Percentiles rank a stretch among this genome's conserved stretches.
phyloP scores from a whole-genome alignment of 176 grass and related monocot genomes.

The Saccharum spontaneum region DNA sequence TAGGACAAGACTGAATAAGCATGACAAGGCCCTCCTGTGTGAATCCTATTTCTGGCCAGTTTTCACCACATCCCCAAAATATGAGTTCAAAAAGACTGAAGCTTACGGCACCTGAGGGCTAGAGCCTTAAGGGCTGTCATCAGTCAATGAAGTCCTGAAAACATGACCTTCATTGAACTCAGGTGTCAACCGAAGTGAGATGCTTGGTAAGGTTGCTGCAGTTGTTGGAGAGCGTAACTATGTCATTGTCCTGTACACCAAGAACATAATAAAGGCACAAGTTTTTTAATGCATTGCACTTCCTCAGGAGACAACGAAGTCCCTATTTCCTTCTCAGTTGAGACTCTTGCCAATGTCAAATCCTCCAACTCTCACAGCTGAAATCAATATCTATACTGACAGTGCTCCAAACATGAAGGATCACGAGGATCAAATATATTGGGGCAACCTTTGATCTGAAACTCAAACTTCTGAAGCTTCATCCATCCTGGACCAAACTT shows the following conservation, averaged over 20 bases:
- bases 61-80: not conserved
- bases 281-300: slow-evolving; percentile 42
- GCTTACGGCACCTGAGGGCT: slow-evolving; percentile 23
- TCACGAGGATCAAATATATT: not conserved
- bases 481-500: slow-evolving; percentile 24
- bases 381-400: slow-evolving; percentile 13
- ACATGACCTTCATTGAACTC: not conserved
- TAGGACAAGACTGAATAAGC: slow-evolving; percentile 44
- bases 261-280: slow-evolving; percentile 33
- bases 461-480: slow-evolving; percentile 49
- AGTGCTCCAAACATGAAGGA: not conserved
- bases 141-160: slow-evolving; percentile 33
- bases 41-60: not conserved
- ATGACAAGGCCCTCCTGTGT: slow-evolving; percentile 33
- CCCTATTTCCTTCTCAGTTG: slow-evolving; percentile 1
- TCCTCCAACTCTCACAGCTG: slow-evolving; percentile 39
- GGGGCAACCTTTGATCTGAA: not conserved
- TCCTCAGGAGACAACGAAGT: slow-evolving; percentile 23
- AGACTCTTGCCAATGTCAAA: slow-evolving; percentile 33
- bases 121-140: slow-evolving; percentile 48
- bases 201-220: slow-evolving; percentile 48
- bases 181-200: slow-evolving; percentile 40
- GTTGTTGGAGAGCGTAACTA: slow-evolving; percentile 42
- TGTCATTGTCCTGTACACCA: slow-evolving; percentile 41
- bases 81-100: slow-evolving; percentile 56